phyloP scores from a whole-genome alignment of 192 early-diverging fungal genomes.

The Powellomyces hirtus region DNA sequence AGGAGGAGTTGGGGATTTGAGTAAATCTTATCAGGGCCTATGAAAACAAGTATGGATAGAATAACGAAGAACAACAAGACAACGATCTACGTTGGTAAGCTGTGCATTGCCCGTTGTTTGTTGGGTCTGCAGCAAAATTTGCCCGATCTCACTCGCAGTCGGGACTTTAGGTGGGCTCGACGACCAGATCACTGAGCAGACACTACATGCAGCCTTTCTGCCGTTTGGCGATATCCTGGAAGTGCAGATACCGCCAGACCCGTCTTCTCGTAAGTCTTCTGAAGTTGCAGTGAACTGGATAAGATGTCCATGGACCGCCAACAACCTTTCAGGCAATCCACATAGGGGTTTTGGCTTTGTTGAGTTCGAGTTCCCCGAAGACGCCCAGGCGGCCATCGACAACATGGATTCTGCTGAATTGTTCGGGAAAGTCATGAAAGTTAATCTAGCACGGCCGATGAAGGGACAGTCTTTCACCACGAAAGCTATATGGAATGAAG shows the following conservation, averaged over 20 bases:
- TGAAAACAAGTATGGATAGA: slow-evolving; percentile 14
- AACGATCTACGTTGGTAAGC: slow-evolving; percentile 37
- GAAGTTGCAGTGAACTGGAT: too few species aligned
- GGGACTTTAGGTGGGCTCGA: slow-evolving; percentile 67
- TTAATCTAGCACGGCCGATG: slow-evolving; percentile 74
- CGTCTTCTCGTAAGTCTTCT: slow-evolving; percentile 58
- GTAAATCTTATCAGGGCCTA: too few species aligned
- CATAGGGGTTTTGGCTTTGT: slow-evolving; percentile 97
- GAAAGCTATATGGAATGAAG: slow-evolving; percentile 43
- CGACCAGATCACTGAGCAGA: slow-evolving; percentile 71
- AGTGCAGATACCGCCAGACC: slow-evolving; percentile 82
- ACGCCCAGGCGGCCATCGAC: slow-evolving; percentile 85
- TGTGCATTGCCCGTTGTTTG: neutral
- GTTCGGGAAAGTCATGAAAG: slow-evolving; percentile 85
- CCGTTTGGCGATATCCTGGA: slow-evolving; percentile 95
- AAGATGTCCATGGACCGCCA: too few species aligned
- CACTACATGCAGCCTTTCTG: slow-evolving; percentile 84
- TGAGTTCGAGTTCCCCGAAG: slow-evolving; percentile 81
- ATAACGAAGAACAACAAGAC: slow-evolving; percentile 33
- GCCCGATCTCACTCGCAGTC: neutral
- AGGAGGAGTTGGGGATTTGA: too few species aligned
- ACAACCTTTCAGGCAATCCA: slow-evolving; percentile 27
- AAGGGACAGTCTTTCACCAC: slow-evolving; percentile 22
- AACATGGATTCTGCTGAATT: slow-evolving; percentile 91
- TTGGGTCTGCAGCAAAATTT: neutral